Conservation (phyloP, 2,329 filamentous ascomycete species). For the Colletotrichum nymphaeae region DNA sequence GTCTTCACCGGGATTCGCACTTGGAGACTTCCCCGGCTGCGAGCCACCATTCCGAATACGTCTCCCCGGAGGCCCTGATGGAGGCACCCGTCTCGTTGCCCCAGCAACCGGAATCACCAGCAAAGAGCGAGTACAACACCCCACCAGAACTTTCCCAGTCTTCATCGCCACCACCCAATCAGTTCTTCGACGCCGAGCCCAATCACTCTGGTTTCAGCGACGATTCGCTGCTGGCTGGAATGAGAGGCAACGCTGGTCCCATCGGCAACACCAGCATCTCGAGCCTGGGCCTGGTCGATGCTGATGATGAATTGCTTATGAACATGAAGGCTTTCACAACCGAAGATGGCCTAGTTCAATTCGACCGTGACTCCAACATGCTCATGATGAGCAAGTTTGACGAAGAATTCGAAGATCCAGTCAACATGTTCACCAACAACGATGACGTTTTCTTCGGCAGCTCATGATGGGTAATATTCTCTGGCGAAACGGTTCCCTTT, state of each 20-base stretch:
- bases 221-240: constrained; percentile 42
- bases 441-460: constrained; percentile 65
- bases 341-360: constrained; percentile 54
- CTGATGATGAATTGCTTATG: constrained; percentile 59
- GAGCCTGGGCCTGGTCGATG: constrained; percentile 46
- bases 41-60: constrained; percentile 56
- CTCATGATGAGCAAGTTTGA: constrained; percentile 66
- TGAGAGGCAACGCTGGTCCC: constrained; percentile 34
- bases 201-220: constrained; percentile 46
- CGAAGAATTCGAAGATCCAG: constrained; percentile 61
- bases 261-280: constrained; percentile 32
- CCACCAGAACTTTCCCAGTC: constrained; percentile 71
- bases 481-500: constrained; percentile 5
- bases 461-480: constrained; percentile 37
- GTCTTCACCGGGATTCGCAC: constrained; percentile 48
- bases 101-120: constrained; percentile 57
- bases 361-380: constrained; percentile 60
- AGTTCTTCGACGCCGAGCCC: constrained; percentile 60
- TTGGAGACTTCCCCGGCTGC: constrained; percentile 52
- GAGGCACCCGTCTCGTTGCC: constrained; percentile 43
- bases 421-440: constrained; percentile 62
- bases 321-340: constrained; percentile 56
- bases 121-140: constrained; percentile 68
- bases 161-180: constrained; percentile 64
- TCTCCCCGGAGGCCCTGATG: constrained; percentile 59